Evolutionary conservation across 2,329 filamentous ascomycete species (phyloP).

Genomic region (Trichophyton simii): DNA sequence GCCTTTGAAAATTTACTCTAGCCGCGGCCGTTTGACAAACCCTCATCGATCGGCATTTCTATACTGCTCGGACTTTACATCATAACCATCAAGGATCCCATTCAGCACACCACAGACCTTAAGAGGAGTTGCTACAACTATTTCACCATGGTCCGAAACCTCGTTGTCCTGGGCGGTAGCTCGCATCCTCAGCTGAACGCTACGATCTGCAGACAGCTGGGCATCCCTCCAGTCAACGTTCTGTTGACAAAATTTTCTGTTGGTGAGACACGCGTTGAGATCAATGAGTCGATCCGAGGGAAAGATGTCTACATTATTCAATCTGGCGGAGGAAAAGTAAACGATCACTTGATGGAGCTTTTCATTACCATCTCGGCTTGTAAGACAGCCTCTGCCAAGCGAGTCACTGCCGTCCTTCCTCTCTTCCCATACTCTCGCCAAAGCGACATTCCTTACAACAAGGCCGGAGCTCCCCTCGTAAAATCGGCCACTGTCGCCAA

Average conservation of each 20-base stretch:
- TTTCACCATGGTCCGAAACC: slow-evolving; percentile 71
- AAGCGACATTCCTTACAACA: slow-evolving; percentile 94
- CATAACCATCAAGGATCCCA: slow-evolving; percentile 7
- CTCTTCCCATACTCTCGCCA: slow-evolving; percentile 95
- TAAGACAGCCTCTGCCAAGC: slow-evolving; percentile 82
- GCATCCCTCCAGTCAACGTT: slow-evolving; percentile 72
- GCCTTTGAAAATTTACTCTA: slow-evolving; percentile 7
- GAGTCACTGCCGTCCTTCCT: slow-evolving; percentile 86
- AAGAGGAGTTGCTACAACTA: not conserved
- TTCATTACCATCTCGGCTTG: slow-evolving; percentile 98
- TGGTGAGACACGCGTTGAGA: slow-evolving; percentile 89
- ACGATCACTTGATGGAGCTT: slow-evolving; percentile 91
- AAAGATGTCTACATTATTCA: slow-evolving; percentile 99
- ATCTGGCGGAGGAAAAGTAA: slow-evolving; percentile 82
- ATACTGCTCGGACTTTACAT: slow-evolving; percentile 1
- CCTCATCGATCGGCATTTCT: slow-evolving; percentile 7
- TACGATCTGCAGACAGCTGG: slow-evolving; percentile 75
- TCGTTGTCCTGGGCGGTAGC: slow-evolving; percentile 84
- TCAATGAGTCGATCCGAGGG: slow-evolving; percentile 87
- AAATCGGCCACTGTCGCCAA: slow-evolving; percentile 43
- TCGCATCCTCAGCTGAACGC: slow-evolving; percentile 83
- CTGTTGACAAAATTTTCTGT: slow-evolving; percentile 86
- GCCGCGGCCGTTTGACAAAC: slow-evolving; percentile 7
- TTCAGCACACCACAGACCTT: slow-evolving; percentile 7
- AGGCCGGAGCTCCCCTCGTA: slow-evolving; percentile 74